Base-by-base conservation (phyloP, 306 rosid genomes). In the Dalbergia cochinchinensis region DNA sequence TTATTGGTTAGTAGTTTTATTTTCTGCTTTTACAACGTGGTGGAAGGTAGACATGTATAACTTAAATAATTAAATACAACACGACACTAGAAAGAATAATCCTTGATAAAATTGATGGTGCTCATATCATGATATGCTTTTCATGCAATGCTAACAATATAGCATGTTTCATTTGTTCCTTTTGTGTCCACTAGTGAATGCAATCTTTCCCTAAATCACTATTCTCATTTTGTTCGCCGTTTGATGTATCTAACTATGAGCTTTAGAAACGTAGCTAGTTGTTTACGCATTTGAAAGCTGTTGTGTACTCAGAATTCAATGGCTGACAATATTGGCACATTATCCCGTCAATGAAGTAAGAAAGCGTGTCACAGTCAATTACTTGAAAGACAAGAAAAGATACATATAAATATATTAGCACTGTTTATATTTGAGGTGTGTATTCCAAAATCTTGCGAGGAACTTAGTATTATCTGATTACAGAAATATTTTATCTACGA, bases 1-100 rank as follows among this genome's bases (percentile, higher is more conserved):
- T 77, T 72, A 11, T 81, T 72, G 16, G 72, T 60, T 81, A 59
- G 80, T 51, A 39, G 34, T 73, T 51, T 72, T 66, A 65, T 71
- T 60, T 75, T 78, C 61, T 10, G 16, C 73, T 73, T 70, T 78
- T 47, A 58, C 39, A 78, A 47, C 45, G 34, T 62, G 47, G 73
- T 35, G 58, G 66, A 42, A 55, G 54, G 53, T 31, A 15, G 5
- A 37, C 2, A 0, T 33, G 20, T 68, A 48, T 35, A 64, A 14
- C n/a, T 55, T 33, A 47, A 26, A n/a, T n/a, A 20, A 26, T 1
- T 26, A 26, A 79, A 69, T 48, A 60, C 66, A 19, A 77, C 22
- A 69, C 18, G 63, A 35, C 77, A 33, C 42, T 55, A 33, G 4
- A 22, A 65, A 42, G 26, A 19, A 53, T 26, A 26, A 26, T 74